These are phyloP conservation scores for Talaromyces nanjingensis DNA, from an alignment of 495 filamentous ascomycete genomes.

Conservation along the genomic window DNA sequence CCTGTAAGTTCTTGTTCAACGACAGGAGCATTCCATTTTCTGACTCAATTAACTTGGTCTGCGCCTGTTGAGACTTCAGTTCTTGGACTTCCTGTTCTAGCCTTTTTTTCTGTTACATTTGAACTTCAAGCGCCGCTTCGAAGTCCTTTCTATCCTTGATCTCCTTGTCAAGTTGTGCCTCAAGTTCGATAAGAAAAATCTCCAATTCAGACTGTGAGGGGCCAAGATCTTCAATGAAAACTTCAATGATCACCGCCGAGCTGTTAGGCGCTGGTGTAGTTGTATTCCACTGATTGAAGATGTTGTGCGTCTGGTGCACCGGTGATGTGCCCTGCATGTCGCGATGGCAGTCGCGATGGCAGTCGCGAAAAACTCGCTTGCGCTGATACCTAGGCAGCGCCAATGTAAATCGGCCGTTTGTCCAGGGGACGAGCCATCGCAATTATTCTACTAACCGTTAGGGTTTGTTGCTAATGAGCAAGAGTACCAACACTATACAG, in stretches of 20 bases:
- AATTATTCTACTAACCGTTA: neutral
- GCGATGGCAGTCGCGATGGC: neutral
- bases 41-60: neutral
- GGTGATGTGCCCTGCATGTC: no score
- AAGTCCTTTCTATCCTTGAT: neutral
- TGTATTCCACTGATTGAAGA: no score
- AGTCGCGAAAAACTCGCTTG: neutral
- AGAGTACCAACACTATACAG: neutral
- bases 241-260: no score
- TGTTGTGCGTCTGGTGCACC: no score
- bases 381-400: neutral
- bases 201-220: no score
- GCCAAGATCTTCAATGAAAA: no score
- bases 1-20: neutral
- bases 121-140: neutral
- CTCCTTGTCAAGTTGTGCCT: neutral
- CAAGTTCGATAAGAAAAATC: neutral
- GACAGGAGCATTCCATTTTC: neutral
- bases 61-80: neutral
- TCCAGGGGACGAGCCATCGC: neutral
- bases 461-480: neutral
- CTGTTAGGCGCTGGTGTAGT: no score
- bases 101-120: neutral
- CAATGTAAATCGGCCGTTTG: neutral
- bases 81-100: neutral